phyloP scores from a whole-genome alignment of 176 grass and related monocot species.

The Oryza meyeriana region DNA sequence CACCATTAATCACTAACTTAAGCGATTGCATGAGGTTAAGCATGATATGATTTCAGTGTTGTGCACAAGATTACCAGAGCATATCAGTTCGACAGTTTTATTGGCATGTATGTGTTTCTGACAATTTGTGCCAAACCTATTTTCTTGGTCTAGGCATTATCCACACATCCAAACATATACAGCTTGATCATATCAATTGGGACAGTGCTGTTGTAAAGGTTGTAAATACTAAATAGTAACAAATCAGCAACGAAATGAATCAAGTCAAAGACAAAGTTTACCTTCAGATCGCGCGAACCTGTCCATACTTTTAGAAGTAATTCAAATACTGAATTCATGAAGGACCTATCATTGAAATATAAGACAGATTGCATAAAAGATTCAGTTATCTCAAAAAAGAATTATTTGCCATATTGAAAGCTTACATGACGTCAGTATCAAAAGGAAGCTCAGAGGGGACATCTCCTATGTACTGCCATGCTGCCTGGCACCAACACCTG shows the following conservation, averaged over 20 bases:
- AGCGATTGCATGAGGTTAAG: neutral
- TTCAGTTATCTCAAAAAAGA: slow-evolving; percentile 26
- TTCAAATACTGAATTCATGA: slow-evolving; percentile 99
- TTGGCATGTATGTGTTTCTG: slow-evolving; percentile 6
- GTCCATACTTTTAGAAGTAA: slow-evolving; percentile 90
- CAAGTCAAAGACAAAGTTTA: slow-evolving; percentile 24
- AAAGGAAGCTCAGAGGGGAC: slow-evolving; percentile 62
- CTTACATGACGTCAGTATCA: slow-evolving; percentile 96
- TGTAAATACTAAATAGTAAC: slow-evolving; percentile 29
- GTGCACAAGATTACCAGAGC: neutral
- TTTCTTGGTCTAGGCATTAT: neutral
- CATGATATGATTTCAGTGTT: neutral
- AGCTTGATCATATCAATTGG: neutral
- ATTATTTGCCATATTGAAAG: slow-evolving; percentile 5
- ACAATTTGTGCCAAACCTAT: neutral
- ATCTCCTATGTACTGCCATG: slow-evolving; percentile 83
- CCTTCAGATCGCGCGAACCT: slow-evolving; percentile 83
- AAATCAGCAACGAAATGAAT: neutral
- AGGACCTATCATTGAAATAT: slow-evolving; percentile 63
- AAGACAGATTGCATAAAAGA: slow-evolving; percentile 6
- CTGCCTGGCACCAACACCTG: slow-evolving; percentile 97
- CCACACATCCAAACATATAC: neutral
- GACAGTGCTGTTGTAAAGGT: neutral
- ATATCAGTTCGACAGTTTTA: neutral
- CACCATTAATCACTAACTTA: neutral